Evolutionary conservation across 2,329 filamentous ascomycete species (phyloP).

Genomic region (Phoma herbarum): DNA sequence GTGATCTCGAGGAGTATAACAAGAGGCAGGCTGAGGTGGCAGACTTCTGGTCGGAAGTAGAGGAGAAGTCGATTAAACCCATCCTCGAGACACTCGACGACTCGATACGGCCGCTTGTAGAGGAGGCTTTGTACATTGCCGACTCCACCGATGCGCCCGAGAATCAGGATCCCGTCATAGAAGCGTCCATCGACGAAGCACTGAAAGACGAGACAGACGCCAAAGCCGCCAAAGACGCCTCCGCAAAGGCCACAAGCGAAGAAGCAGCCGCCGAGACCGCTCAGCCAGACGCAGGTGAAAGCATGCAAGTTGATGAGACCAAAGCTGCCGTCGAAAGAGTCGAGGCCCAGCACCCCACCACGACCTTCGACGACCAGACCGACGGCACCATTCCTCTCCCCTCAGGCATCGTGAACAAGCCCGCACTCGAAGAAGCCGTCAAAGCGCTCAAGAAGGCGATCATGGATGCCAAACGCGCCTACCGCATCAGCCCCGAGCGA

Average conservation of each 20-base stretch:
- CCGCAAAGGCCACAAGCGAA: constrained; percentile 10
- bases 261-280: constrained; percentile 19
- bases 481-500: constrained; percentile 78
- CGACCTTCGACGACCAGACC: constrained; percentile 39
- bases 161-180: constrained; percentile 46
- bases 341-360: constrained; percentile 36
- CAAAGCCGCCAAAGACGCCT: constrained; percentile 13
- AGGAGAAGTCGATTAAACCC: constrained; percentile 81
- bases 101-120: constrained; percentile 68
- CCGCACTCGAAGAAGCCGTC: constrained; percentile 54
- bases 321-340: constrained; percentile 37
- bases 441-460: constrained; percentile 78
- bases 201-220: constrained; percentile 18
- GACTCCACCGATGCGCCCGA: constrained; percentile 41
- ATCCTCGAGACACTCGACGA: constrained; percentile 69
- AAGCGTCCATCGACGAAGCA: constrained; percentile 37
- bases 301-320: constrained; percentile 25
- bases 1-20: constrained; percentile 73
- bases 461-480: constrained; percentile 80
- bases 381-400: constrained; percentile 44
- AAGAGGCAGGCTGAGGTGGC: constrained; percentile 78
- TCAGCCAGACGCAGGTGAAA: neutral
- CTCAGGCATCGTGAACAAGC: constrained; percentile 38
- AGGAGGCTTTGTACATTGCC: constrained; percentile 65
- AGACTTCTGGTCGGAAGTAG: constrained; percentile 82